These are phyloP conservation scores for Elsinoe batatas DNA, from an alignment of 2,329 filamentous ascomycete species.

Conservation along the genomic window DNA sequence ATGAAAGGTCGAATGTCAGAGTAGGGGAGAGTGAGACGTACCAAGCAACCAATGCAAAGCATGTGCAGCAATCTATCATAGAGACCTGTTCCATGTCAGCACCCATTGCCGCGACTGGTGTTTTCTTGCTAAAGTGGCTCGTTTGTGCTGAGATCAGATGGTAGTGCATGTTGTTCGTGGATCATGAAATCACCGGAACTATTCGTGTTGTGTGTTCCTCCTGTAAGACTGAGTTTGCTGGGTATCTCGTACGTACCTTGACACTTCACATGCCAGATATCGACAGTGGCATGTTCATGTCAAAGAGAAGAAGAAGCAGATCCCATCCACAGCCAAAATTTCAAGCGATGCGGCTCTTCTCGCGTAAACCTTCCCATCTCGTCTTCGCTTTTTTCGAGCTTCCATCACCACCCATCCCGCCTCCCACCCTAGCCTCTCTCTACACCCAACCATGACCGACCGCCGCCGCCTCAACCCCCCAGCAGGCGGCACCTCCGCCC, in stretches of 20 bases:
- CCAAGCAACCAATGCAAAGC: background rate
- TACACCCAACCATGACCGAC: conserved; percentile 55
- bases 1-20: conserved; percentile 17
- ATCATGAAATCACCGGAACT: conserved; percentile 30
- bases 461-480: conserved; percentile 86
- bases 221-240: background rate
- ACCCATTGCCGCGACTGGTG: background rate
- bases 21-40: background rate
- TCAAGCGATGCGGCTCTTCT: conserved; percentile 4
- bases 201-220: conserved; percentile 24
- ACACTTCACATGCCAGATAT: background rate
- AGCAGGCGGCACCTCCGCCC: conserved; percentile 62
- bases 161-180: conserved; percentile 34
- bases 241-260: background rate
- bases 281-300: background rate
- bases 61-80: background rate
- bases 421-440: background rate
- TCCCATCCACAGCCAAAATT: conserved; percentile 8
- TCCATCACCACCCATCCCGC: conserved; percentile 1
- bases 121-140: background rate
- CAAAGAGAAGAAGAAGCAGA: background rate
- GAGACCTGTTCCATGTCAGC: background rate
- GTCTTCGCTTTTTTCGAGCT: conserved; percentile 7
- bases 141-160: conserved; percentile 26
- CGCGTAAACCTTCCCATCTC: conserved; percentile 4